Evolutionary conservation across 2,329 filamentous ascomycete species (phyloP).

Genomic region (Trichoderma sp.): DNA sequence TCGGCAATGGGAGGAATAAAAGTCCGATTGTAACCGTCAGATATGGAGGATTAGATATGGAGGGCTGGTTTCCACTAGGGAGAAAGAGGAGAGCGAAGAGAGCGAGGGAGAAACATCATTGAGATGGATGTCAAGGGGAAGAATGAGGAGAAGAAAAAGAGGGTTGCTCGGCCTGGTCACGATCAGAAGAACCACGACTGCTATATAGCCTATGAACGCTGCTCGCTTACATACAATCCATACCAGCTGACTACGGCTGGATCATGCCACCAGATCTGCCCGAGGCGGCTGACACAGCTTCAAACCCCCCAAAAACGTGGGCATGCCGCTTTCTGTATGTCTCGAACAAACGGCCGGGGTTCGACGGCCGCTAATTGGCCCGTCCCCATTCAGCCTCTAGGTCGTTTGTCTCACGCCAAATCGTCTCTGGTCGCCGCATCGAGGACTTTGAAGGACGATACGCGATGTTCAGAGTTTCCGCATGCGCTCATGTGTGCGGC

Average conservation of each 20-base stretch:
- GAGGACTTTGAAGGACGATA: not conserved
- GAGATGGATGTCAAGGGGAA: not conserved
- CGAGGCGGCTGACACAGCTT: not conserved
- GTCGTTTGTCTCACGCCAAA: not conserved
- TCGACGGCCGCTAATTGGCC: slow-evolving; percentile 1
- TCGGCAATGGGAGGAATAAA: not conserved
- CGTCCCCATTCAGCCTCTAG: not conserved
- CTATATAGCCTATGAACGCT: not conserved
- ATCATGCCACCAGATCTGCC: slow-evolving; percentile 5
- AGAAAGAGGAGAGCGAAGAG: not conserved
- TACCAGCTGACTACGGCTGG: not conserved
- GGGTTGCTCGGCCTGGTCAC: not conserved
- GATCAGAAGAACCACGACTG: not conserved
- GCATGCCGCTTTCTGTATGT: not conserved
- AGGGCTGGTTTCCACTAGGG: not conserved
- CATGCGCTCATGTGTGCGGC: not conserved
- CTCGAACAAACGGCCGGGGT: not conserved
- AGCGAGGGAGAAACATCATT: not conserved
- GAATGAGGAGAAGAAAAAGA: not conserved
- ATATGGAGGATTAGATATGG: not conserved
- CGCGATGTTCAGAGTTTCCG: not conserved
- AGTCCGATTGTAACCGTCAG: not conserved
- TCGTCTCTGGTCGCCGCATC: not conserved
- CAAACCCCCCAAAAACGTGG: not conserved
- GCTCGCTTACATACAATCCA: not conserved